A percentile compares a stretch with the other conserved stretches of the same genome.
Conservation (phyloP, 148 eudicot genomes). For the Cornus controversa region DNA sequence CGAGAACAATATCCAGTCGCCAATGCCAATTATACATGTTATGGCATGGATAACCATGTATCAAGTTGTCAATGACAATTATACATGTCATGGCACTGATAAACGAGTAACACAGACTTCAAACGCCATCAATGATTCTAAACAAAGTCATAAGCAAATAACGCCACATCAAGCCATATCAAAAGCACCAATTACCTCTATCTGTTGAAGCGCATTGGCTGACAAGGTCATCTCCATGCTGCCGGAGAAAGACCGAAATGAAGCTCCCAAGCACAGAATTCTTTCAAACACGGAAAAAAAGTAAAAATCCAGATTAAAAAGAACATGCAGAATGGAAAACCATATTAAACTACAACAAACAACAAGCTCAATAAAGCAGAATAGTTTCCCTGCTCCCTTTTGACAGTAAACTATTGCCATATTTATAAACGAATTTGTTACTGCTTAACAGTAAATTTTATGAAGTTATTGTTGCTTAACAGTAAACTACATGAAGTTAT, state of each 20-base stretch:
- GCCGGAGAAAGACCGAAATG: constrained; percentile 74
- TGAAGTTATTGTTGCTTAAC: no score
- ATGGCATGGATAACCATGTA: no score
- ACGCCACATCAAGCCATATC: neutral
- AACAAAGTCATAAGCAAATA: neutral
- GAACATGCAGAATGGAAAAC: neutral
- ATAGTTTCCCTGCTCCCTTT: neutral
- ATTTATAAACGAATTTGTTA: no score
- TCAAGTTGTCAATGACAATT: neutral
- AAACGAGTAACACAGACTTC: neutral
- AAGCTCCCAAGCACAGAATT: constrained; percentile 69
- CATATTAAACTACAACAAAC: neutral
- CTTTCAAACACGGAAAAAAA: constrained; percentile 54
- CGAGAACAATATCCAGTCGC: neutral
- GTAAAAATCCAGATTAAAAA: neutral
- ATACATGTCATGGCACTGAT: neutral
- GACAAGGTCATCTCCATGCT: constrained; percentile 80
- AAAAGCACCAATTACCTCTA: constrained; percentile 56
- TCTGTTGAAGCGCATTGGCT: constrained; percentile 94
- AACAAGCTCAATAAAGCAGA: neutral
- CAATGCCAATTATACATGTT: no score
- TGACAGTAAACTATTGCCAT: no score
- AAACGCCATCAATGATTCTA: neutral
- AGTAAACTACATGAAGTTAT: no score
- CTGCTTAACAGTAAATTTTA: no score